These are phyloP conservation scores for Ceratocystis ficicola DNA, from an alignment of 2,329 filamentous ascomycete species.

Conservation along the genomic window DNA sequence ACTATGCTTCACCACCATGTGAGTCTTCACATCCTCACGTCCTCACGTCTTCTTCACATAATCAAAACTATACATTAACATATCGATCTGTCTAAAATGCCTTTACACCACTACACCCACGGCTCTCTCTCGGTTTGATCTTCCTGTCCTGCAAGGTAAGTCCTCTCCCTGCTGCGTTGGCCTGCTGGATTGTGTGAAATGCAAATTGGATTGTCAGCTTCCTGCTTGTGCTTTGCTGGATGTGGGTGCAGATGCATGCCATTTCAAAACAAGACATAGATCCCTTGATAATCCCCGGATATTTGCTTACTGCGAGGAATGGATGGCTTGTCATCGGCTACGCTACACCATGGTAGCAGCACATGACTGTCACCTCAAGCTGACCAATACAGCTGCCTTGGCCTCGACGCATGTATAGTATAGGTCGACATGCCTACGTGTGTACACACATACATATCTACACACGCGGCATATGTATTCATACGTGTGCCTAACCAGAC, in stretches of 20 bases:
- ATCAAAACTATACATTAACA: too few relatives aligned
- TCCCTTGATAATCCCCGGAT: not conserved
- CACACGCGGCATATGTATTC: not conserved
- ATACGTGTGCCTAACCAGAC: too few relatives aligned
- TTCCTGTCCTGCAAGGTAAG: too few relatives aligned
- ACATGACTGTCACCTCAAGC: not conserved
- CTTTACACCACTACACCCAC: too few relatives aligned
- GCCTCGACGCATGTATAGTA: too few relatives aligned
- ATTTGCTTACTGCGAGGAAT: not conserved
- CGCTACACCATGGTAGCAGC: not conserved
- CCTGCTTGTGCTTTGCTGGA: not conserved
- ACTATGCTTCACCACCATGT: too few relatives aligned
- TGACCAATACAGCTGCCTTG: not conserved
- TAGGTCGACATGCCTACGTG: not conserved
- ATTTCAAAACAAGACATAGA: not conserved
- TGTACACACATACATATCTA: not conserved
- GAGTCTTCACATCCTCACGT: too few relatives aligned
- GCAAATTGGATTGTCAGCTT: not conserved
- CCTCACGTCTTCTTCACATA: too few relatives aligned
- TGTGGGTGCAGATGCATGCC: not conserved
- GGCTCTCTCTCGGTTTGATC: too few relatives aligned
- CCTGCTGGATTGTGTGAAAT: not conserved
- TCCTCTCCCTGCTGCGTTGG: not conserved
- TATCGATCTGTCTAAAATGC: too few relatives aligned
- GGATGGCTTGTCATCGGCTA: not conserved